Evolutionary conservation across 2,329 filamentous ascomycete genomes (phyloP).

Genomic region (Aspergillus chevalieri): DNA sequence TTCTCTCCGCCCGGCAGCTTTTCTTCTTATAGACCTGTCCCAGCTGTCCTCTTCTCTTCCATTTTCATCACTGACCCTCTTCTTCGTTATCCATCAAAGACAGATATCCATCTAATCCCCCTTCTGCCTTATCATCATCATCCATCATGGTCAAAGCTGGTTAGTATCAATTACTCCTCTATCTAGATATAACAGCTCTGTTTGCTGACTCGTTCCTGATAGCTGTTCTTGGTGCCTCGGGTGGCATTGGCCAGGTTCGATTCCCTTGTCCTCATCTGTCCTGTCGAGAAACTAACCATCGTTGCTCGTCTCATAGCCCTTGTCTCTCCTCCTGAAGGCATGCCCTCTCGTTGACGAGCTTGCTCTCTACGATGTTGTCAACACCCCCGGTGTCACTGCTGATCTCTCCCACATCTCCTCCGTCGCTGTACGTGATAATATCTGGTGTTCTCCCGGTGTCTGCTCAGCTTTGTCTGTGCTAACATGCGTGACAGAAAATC

Average conservation of each 20-base stretch:
- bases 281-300: not conserved
- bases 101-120: slow-evolving; percentile 3
- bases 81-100: slow-evolving; percentile 4
- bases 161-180: slow-evolving; percentile 11
- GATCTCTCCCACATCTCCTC: slow-evolving; percentile 98
- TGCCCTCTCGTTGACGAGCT: slow-evolving; percentile 85
- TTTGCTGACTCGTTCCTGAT: slow-evolving; percentile 14
- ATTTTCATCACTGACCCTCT: slow-evolving; percentile 1
- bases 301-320: slow-evolving; percentile 55
- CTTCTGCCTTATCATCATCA: too few species aligned
- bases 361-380: slow-evolving; percentile 97
- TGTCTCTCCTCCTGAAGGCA: slow-evolving; percentile 93
- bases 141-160: slow-evolving; percentile 47
- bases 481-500: slow-evolving; percentile 60
- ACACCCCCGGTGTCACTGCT: slow-evolving; percentile 91
- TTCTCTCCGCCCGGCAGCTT: slow-evolving; percentile 6
- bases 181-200: not conserved
- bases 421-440: slow-evolving; percentile 59
- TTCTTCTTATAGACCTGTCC: slow-evolving; percentile 3
- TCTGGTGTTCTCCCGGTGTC: not conserved
- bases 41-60: slow-evolving; percentile 1
- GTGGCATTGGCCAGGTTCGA: slow-evolving; percentile 93
- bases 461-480: not conserved
- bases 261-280: slow-evolving; percentile 5
- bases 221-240: slow-evolving; percentile 89